Evolutionary conservation across 2,329 filamentous ascomycete genomes (phyloP).

Genomic region (Magnaporthiopsis incrustans): DNA sequence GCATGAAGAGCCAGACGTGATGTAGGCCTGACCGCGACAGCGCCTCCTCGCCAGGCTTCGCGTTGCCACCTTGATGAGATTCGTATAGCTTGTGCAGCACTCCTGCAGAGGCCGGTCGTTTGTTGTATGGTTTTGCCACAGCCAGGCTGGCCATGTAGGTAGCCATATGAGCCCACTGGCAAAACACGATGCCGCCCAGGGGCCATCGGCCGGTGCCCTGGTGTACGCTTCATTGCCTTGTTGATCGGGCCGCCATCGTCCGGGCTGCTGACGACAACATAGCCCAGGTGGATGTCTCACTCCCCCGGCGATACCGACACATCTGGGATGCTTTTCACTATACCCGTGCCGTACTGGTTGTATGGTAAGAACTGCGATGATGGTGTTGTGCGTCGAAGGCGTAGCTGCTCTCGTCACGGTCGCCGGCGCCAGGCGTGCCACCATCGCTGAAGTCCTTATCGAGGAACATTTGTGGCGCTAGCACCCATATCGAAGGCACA

Average conservation of each 20-base stretch:
- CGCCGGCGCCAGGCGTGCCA: neutral
- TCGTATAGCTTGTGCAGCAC: neutral
- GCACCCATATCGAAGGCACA: neutral
- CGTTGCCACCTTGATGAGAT: neutral
- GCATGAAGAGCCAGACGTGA: neutral
- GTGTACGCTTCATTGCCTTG: neutral
- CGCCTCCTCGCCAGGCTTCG: neutral
- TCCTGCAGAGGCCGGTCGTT: neutral
- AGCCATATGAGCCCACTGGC: neutral
- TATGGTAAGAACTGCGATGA: conserved; percentile 22
- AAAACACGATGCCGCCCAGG: neutral
- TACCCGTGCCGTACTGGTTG: conserved; percentile 20
- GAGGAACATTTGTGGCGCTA: neutral
- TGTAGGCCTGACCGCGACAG: neutral
- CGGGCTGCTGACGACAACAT: too few species aligned
- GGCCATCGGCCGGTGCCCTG: neutral
- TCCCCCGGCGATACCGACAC: too few species aligned
- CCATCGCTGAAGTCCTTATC: neutral
- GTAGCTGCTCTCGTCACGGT: conserved; percentile 24
- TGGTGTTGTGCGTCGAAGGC: conserved; percentile 27
- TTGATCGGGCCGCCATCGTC: neutral
- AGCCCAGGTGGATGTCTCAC: too few species aligned
- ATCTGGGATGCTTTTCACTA: too few species aligned
- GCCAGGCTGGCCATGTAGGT: neutral
- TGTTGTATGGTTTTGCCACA: neutral